These are phyloP conservation scores for Clohesyomyces aquaticus DNA, from an alignment of 495 filamentous ascomycete genomes.

Conservation along the genomic window DNA sequence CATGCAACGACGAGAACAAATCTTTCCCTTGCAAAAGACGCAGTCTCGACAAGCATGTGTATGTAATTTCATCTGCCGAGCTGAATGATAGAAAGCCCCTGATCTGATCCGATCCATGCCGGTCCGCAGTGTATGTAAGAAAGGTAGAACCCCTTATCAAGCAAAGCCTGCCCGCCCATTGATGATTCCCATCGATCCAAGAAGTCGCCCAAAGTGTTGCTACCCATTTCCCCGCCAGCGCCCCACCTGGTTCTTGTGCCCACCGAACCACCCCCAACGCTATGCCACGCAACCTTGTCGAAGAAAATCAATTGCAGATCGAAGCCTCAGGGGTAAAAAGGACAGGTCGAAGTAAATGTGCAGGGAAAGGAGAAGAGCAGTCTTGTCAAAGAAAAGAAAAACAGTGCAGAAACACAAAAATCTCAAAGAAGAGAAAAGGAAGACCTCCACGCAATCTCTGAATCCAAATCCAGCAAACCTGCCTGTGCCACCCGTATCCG, in stretches of 20 bases:
- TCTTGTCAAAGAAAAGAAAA: constrained; percentile 11
- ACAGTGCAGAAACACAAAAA: background rate
- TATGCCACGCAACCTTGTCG: constrained; percentile 22
- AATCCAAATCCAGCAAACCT: constrained; percentile 15
- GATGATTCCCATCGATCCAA: background rate
- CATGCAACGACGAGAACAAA: no score
- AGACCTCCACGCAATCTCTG: constrained; percentile 10
- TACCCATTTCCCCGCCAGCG: constrained; percentile 13
- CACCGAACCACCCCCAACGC: constrained; percentile 25
- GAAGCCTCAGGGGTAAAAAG: constrained; percentile 11
- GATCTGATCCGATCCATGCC: no score
- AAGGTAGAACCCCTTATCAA: no score
- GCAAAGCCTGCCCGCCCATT: background rate
- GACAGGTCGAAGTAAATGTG: constrained; percentile 14
- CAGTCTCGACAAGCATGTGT: no score
- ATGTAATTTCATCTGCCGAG: no score
- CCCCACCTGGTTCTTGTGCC: constrained; percentile 10
- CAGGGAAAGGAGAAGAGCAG: constrained; percentile 15
- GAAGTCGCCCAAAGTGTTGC: background rate
- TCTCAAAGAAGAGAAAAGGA: background rate
- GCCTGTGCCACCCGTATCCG: constrained; percentile 19
- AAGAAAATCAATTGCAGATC: constrained; percentile 6
- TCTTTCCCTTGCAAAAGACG: no score
- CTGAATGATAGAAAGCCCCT: no score
- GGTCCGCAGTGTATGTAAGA: background rate